Percentiles rank a stretch among this genome's conserved stretches.
Evolutionary conservation across 2,329 filamentous ascomycete genomes (phyloP).

Genomic region (Pseudocercospora fuligena): DNA sequence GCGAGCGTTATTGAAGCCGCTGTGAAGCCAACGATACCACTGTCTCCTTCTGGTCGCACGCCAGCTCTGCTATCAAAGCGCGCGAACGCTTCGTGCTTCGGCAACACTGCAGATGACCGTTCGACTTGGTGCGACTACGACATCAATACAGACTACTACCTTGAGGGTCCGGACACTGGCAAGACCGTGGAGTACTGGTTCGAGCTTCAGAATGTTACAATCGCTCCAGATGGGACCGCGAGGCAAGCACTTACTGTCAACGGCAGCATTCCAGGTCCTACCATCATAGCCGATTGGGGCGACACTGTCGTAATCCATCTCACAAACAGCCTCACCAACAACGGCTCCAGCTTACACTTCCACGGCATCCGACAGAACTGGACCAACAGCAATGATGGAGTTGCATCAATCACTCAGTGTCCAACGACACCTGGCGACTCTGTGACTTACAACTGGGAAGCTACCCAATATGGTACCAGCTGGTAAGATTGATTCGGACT

Average conservation of each 20-base stretch:
- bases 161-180: constrained; percentile 45
- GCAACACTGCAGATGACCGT: too few relatives aligned
- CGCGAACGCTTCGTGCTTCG: too few relatives aligned
- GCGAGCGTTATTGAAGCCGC: too few relatives aligned
- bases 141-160: neutral
- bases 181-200: constrained; percentile 42
- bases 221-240: constrained; percentile 45
- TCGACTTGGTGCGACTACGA: too few relatives aligned
- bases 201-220: constrained; percentile 43
- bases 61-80: too few relatives aligned
- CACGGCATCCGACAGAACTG: constrained; percentile 63
- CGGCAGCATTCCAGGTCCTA: constrained; percentile 68
- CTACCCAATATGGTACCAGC: constrained; percentile 51
- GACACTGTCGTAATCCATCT: constrained; percentile 46
- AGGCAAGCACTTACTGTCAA: constrained; percentile 59
- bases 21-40: too few relatives aligned
- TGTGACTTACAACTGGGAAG: constrained; percentile 61
- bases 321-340: constrained; percentile 56
- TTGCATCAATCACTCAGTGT: constrained; percentile 51
- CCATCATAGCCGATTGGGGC: constrained; percentile 49
- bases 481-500: constrained; percentile 44
- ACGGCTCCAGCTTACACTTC: constrained; percentile 66
- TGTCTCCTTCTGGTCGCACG: too few relatives aligned
- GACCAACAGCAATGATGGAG: constrained; percentile 44
- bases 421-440: constrained; percentile 54